Base-by-base conservation (phyloP, 2,329 filamentous ascomycete species). In the Penicillium sp. region DNA sequence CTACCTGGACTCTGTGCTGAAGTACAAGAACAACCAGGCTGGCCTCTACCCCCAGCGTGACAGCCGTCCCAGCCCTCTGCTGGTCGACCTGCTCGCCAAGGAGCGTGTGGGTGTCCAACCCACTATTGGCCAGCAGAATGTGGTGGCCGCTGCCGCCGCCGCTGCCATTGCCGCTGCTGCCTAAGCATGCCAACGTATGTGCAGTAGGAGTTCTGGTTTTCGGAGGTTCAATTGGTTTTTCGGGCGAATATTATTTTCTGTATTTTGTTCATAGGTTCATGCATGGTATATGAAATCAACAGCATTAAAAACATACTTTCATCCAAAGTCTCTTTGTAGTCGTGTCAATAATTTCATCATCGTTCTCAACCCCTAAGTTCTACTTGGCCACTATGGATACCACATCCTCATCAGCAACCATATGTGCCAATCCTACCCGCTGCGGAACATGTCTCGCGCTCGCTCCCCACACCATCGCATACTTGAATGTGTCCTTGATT, bases 401-500 rank as follows among this genome's bases (percentile, higher is more conserved):
- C 54, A 89, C 86, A 76, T 89, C 86, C 73, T 88, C 86, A 67
- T 89, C 86, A 6, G 79, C 72, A 29, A 99, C 93, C 13, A 85
- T 70, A 81, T 99, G 94, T 7, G 85, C 81, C 69, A 99, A 76
- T 1, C 94, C 95, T 38, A 97, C 93, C 62, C 94, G 82, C 81
- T 99, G 94, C 37, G 95, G 94, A 37, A 97, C 83, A 80, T 99
- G 95, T 69, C 91, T 87, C 37, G 94, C 94, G 76, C 93, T 97
- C 19, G 93, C 93, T 5, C 94, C 94, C 95, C 95, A 99, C 0
- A 99, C 94, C 65, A 97, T 78, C 3, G 94, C 95, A 78, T 97
- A 97, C 81, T 97, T 99, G 84, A 97, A 99, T 5, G 92, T 96
- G 62, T 99, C 95, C 84, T 97, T 99, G 65, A 99, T 80, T 27